Percentiles rank a stretch among this genome's conserved stretches.
phyloP scores from a whole-genome alignment of 2,329 filamentous ascomycete species.

The Colletotrichum sp. region DNA sequence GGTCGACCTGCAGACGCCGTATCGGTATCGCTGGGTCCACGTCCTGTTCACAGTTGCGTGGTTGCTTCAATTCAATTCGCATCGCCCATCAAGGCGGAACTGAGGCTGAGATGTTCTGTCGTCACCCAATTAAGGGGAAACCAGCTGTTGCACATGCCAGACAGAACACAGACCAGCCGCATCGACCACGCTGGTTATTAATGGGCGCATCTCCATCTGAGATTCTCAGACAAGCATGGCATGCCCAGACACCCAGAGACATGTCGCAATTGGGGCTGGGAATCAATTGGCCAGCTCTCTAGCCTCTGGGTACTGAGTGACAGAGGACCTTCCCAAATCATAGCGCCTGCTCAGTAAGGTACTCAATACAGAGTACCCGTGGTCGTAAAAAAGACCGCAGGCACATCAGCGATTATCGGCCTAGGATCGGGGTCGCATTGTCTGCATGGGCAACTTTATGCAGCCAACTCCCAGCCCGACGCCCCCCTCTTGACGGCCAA shows the following conservation, averaged over 20 bases:
- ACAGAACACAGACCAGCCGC: constrained; percentile 16
- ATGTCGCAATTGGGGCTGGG: not conserved
- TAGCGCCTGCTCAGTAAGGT: not conserved
- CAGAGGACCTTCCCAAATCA: not conserved
- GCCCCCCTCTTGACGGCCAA: not conserved
- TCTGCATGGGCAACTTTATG: constrained; percentile 8
- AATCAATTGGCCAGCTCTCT: not conserved
- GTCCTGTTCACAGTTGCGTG: not conserved
- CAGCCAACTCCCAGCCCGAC: constrained; percentile 1
- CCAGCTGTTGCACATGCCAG: constrained; percentile 17
- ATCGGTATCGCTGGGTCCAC: not conserved
- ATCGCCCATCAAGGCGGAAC: not conserved
- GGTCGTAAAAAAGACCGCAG: not conserved
- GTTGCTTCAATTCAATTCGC: not conserved
- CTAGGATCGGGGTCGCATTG: not conserved
- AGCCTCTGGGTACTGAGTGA: not conserved
- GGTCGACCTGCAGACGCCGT: not conserved
- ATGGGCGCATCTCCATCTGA: not conserved
- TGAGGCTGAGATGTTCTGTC: not conserved
- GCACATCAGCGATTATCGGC: not conserved
- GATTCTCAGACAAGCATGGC: constrained; percentile 4
- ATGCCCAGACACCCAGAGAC: not conserved
- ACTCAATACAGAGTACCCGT: too few relatives aligned
- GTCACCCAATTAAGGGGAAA: constrained; percentile 9
- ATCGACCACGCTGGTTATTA: not conserved